Evolutionary conservation across 257 asterid genomes (phyloP).

Genomic region (Asclepias syriaca): DNA sequence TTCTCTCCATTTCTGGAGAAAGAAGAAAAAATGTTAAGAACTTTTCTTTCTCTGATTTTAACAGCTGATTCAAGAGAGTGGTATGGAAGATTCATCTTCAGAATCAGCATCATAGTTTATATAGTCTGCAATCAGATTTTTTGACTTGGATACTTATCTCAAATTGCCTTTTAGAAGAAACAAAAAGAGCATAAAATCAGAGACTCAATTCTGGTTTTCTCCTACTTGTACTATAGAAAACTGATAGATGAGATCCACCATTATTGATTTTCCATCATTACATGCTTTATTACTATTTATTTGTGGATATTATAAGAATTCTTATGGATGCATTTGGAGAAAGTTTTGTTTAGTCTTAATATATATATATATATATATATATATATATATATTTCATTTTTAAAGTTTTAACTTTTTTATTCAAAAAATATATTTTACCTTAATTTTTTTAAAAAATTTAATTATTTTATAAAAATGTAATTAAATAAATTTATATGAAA

Average conservation of each 20-base stretch:
- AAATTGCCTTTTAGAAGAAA: neutral
- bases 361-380: no score
- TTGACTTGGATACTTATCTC: neutral
- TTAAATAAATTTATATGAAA: no score
- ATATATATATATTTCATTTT: no score
- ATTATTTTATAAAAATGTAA: no score
- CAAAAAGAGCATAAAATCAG: neutral
- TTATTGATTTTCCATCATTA: neutral
- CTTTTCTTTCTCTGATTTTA: constrained; percentile 6
- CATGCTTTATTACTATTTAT: neutral
- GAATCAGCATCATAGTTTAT: constrained; percentile 16
- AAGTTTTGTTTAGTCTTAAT: no score
- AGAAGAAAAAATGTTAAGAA: constrained; percentile 8
- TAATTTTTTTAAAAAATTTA: no score
- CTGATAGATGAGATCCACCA: neutral
- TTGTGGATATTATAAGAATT: neutral
- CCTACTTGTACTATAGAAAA: neutral
- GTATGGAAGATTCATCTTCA: constrained; percentile 34
- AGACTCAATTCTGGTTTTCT: neutral
- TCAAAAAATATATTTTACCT: no score
- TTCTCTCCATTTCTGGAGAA: neutral
- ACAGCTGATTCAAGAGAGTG: constrained; percentile 68
- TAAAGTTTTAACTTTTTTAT: no score
- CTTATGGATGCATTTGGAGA: no score
- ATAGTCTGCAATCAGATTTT: neutral